These are phyloP conservation scores for Cercospora zeae-maydis DNA, from an alignment of 2,329 filamentous ascomycete genomes.

Conservation along the genomic window DNA sequence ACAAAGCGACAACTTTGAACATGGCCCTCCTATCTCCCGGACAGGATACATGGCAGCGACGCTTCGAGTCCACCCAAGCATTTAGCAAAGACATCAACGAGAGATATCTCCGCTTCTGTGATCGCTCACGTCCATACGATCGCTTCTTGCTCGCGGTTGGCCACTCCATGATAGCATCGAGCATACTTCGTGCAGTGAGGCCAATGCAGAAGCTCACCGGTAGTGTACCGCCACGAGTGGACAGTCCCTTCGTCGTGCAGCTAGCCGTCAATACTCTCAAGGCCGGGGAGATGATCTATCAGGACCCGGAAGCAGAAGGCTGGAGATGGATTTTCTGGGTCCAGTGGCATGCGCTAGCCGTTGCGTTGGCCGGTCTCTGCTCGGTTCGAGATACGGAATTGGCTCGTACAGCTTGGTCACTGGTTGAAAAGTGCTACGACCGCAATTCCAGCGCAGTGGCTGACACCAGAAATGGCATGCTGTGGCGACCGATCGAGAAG, in stretches of 20 bases:
- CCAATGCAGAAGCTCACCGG: slow-evolving; percentile 29
- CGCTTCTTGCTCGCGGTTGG: slow-evolving; percentile 25
- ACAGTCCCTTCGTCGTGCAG: slow-evolving; percentile 33
- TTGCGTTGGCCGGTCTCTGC: slow-evolving; percentile 53
- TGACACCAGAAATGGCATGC: slow-evolving; percentile 49
- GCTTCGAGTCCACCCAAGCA: slow-evolving; percentile 29
- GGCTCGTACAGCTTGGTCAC: slow-evolving; percentile 50
- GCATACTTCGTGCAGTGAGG: slow-evolving; percentile 33
- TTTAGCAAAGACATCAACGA: slow-evolving; percentile 26
- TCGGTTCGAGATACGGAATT: slow-evolving; percentile 46
- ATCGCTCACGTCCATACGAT: slow-evolving; percentile 24
- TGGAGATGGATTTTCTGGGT: slow-evolving; percentile 53
- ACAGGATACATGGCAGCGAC: slow-evolving; percentile 29
- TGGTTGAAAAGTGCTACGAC: slow-evolving; percentile 48
- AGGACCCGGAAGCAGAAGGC: slow-evolving; percentile 38
- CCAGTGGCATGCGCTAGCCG: slow-evolving; percentile 55
- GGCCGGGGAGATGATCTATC: slow-evolving; percentile 36
- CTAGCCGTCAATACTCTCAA: slow-evolving; percentile 49
- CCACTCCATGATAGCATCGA: slow-evolving; percentile 21
- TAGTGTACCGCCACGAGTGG: slow-evolving; percentile 30
- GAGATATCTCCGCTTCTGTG: slow-evolving; percentile 29
- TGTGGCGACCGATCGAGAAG: slow-evolving; percentile 56
- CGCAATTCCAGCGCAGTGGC: slow-evolving; percentile 48
- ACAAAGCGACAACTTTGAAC: slow-evolving; percentile 12
- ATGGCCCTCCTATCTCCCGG: slow-evolving; percentile 21